Evolutionary conservation across 371 early-diverging fungal species (phyloP), one percentile per base, ranked within the genome.

Genomic region (Mucor saturninus): DNA sequence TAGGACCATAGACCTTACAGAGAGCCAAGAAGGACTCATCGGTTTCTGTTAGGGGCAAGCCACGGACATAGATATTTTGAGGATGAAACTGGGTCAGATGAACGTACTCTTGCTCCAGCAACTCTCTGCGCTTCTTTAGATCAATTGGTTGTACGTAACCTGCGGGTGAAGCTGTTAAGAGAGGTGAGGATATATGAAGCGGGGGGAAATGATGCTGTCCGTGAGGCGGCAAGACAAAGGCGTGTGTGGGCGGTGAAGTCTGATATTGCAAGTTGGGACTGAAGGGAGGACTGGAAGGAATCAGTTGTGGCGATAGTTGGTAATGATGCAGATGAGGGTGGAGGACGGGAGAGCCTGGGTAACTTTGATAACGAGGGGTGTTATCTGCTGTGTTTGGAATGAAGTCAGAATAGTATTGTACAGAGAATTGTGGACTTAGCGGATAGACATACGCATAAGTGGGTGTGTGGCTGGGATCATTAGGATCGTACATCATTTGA

Each of bases 31-130:
- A 82, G 8, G 75, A 62, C 31, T 90, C 90, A 68, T 95, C 94
- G 1, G 91, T 89, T 54, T 85, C 88, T 3, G 77, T 79, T 14
- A 83, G 69, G 6, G 86, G 73, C 26, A 96, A 78, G 39, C 92
- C 92, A 68, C 93, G 86, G 54, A 96, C 89, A 62, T 96, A 95
- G 39, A 95, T 84, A 69, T 96, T 96, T 55, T 68, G 77, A 26
- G 77, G 54, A 51, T 76, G 80, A 59, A 67, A 72, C 35, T 73
- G 68, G 40, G 45, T 15, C n/a, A 56, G 51, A 42, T 64, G 52
- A n/a, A 15, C 60, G 8, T 69, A 46, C 10, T 64, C 62, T n/a
- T 58, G 38, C 28, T 66, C 57, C 53, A 57, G 13, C 37, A 58
- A 51, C 52, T 66, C 61, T 35, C 59, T 55, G 49, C 45, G 39